A percentile compares a stretch with the other conserved stretches of the same genome.
Conservation (phyloP, 306 rosid genomes). For the Casuarina cunninghamiana region DNA sequence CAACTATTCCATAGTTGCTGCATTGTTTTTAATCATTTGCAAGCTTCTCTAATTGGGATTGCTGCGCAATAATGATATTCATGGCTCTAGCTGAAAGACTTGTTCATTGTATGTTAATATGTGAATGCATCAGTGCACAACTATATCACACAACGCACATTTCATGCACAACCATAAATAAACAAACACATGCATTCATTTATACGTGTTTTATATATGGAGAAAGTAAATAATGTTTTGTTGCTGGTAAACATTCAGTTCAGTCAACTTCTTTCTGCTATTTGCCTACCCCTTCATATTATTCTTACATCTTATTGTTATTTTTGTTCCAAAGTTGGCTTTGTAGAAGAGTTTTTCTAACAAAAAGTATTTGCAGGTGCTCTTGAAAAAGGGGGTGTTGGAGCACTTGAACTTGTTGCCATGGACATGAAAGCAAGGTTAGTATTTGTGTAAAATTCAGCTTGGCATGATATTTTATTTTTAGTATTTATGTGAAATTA, state of each 20-base stretch:
- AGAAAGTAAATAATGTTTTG: background rate
- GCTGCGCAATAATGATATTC: background rate
- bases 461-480: background rate
- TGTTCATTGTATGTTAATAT: background rate
- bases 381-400: slow-evolving; percentile 95
- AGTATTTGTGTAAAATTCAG: slow-evolving; percentile 17
- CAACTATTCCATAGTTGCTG: background rate
- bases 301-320: background rate
- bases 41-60: background rate
- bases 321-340: background rate
- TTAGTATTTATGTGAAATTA: slow-evolving; percentile 17
- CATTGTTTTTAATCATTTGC: background rate
- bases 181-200: background rate
- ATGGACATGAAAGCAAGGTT: slow-evolving; percentile 99
- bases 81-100: background rate
- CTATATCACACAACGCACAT: background rate
- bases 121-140: background rate
- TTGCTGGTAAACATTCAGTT: background rate
- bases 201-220: background rate
- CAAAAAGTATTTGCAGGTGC: slow-evolving; percentile 56
- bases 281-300: background rate
- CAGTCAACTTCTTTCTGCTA: background rate
- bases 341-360: background rate
- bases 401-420: slow-evolving; percentile 99
- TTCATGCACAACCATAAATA: background rate